Evolutionary conservation across 176 grass and related monocot species (phyloP).

Genomic region (Miscanthus lutarioriparius): DNA sequence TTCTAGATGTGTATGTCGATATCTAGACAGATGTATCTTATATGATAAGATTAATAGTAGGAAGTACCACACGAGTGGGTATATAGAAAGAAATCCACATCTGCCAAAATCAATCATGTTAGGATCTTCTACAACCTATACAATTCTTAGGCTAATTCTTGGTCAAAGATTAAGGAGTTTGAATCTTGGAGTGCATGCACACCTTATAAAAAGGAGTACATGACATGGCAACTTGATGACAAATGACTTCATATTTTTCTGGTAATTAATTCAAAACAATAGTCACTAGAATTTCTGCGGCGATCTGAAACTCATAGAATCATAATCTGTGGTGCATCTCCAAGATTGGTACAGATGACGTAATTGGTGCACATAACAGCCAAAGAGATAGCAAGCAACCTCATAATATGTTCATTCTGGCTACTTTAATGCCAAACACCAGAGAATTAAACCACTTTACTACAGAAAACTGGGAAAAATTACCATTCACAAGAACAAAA

Average conservation of each 20-base stretch:
- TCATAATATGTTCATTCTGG: constrained; percentile 4
- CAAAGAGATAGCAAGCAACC: constrained; percentile 12
- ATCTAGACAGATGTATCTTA: neutral
- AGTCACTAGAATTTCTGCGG: neutral
- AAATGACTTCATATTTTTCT: constrained; percentile 24
- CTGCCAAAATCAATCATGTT: neutral
- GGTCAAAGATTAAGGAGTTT: neutral
- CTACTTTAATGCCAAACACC: constrained; percentile 2
- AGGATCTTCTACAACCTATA: neutral
- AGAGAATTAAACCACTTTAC: constrained; percentile 4
- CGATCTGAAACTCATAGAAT: neutral
- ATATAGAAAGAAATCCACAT: neutral
- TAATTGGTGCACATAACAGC: neutral
- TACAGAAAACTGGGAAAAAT: neutral
- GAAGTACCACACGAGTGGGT: neutral
- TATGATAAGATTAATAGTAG: neutral
- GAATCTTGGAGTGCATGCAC: neutral
- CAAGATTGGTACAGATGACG: constrained; percentile 2
- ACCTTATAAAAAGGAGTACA: neutral
- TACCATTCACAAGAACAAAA: constrained; percentile 10
- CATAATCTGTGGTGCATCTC: neutral
- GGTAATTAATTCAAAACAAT: constrained; percentile 30
- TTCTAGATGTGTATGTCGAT: neutral
- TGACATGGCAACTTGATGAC: constrained; percentile 9
- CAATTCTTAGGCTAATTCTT: neutral